These are phyloP conservation scores for Colletotrichum caudatum DNA, from an alignment of 2,329 filamentous ascomycete species.

Conservation along the genomic window DNA sequence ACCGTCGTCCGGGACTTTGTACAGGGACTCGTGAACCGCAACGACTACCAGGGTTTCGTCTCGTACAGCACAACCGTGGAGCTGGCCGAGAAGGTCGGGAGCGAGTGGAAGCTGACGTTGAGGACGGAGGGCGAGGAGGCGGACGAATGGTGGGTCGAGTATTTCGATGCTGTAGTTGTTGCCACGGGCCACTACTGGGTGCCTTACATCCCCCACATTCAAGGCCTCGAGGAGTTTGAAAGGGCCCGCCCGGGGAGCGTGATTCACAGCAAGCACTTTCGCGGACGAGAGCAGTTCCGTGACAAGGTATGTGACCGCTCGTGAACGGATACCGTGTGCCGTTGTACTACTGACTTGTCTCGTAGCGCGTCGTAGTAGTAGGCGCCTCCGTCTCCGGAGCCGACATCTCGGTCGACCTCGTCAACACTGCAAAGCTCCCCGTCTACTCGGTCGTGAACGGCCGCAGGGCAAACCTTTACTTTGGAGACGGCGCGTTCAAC, in stretches of 20 bases:
- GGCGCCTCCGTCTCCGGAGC: slow-evolving; percentile 74
- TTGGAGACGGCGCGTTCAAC: slow-evolving; percentile 70
- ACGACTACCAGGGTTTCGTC: slow-evolving; percentile 65
- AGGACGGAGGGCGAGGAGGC: slow-evolving; percentile 52
- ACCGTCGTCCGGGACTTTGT: slow-evolving; percentile 68
- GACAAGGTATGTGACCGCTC: slow-evolving; percentile 55
- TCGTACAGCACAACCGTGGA: slow-evolving; percentile 73
- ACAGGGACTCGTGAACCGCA: slow-evolving; percentile 61
- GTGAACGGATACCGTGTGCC: neutral
- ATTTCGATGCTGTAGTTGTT: slow-evolving; percentile 71
- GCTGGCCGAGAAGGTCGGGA: slow-evolving; percentile 61
- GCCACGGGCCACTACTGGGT: slow-evolving; percentile 72
- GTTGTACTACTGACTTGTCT: neutral
- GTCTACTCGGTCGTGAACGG: slow-evolving; percentile 65
- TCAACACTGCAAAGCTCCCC: slow-evolving; percentile 58
- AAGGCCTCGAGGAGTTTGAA: slow-evolving; percentile 62
- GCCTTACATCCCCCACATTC: slow-evolving; percentile 65
- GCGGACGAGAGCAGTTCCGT: slow-evolving; percentile 58
- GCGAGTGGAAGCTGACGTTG: slow-evolving; percentile 66
- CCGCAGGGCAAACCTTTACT: slow-evolving; percentile 64
- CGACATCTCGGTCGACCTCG: slow-evolving; percentile 69
- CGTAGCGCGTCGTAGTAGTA: slow-evolving; percentile 69
- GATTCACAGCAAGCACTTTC: slow-evolving; percentile 66
- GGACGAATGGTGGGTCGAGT: slow-evolving; percentile 73
- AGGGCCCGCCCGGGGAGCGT: slow-evolving; percentile 61